phyloP scores from a whole-genome alignment of 2,329 filamentous ascomycete species.

The Trichoderma citrinoviride region DNA sequence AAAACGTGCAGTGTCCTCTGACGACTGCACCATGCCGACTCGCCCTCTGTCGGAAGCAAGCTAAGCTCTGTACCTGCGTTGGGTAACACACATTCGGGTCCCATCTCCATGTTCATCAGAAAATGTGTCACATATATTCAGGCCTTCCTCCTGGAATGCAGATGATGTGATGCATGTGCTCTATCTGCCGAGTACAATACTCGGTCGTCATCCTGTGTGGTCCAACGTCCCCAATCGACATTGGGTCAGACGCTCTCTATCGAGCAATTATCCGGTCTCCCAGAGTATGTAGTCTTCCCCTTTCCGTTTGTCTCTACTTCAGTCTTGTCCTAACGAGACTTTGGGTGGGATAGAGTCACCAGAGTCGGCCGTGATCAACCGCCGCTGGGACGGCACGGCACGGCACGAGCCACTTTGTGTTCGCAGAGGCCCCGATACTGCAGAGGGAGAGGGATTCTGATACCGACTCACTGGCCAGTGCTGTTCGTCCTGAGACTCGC shows the following conservation, averaged over 20 bases:
- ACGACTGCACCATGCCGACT: constrained; percentile 4
- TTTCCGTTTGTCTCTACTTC: not conserved
- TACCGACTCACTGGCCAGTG: not conserved
- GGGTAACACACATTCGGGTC: constrained; percentile 24
- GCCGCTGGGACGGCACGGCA: not conserved
- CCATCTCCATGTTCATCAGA: constrained; percentile 18
- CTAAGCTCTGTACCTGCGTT: constrained; percentile 23
- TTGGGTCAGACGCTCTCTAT: not conserved
- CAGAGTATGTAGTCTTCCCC: not conserved
- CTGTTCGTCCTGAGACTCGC: not conserved
- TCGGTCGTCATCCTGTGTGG: not conserved
- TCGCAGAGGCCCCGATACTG: not conserved
- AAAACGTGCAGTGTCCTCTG: constrained; percentile 11
- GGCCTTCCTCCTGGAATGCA: constrained; percentile 8
- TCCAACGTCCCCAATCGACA: not conserved
- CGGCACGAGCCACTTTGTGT: constrained; percentile 7
- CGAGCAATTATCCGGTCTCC: not conserved
- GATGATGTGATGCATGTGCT: constrained; percentile 1
- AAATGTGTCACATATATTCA: constrained; percentile 20
- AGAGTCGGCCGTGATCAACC: not conserved
- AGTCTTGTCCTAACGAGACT: not conserved
- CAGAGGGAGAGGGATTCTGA: not conserved
- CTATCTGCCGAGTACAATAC: not conserved
- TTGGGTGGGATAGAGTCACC: not conserved
- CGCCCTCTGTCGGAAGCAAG: constrained; percentile 15